These are phyloP conservation scores for Linum lewisii DNA, from an alignment of 345 rosid genomes.

Conservation along the genomic window DNA sequence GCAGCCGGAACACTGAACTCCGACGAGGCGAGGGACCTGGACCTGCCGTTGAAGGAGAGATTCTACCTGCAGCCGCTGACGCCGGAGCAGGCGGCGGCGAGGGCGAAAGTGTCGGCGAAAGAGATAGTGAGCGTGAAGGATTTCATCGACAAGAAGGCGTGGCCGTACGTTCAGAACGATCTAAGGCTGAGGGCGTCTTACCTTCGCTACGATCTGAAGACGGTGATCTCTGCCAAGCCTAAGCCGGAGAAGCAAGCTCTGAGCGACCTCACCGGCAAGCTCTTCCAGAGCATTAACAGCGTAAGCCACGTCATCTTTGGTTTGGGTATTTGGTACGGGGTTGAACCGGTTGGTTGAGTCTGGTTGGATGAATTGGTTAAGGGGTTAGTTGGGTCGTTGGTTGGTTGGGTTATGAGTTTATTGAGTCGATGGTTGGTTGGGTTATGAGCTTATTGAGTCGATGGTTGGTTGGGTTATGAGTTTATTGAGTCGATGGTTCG, in stretches of 20 bases:
- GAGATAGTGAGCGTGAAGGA: slow-evolving; percentile 66
- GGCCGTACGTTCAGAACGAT: slow-evolving; percentile 84
- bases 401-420: neutral
- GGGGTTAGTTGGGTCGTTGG: neutral
- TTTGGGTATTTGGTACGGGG: too few species aligned
- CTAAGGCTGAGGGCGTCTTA: slow-evolving; percentile 63
- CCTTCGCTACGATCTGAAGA: slow-evolving; percentile 89
- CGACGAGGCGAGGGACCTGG: slow-evolving; percentile 71
- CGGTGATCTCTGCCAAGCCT: slow-evolving; percentile 64
- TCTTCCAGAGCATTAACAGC: slow-evolving; percentile 49
- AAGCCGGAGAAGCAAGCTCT: slow-evolving; percentile 65
- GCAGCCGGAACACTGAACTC: slow-evolving; percentile 90
- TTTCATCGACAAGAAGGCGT: slow-evolving; percentile 77
- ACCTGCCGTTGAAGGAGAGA: slow-evolving; percentile 42
- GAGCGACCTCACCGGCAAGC: slow-evolving; percentile 59
- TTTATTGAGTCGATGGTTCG: neutral
- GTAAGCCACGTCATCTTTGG: slow-evolving; percentile 22
- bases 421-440: neutral
- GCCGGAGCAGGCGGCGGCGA: slow-evolving; percentile 57
- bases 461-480: neutral
- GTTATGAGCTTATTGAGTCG: neutral
- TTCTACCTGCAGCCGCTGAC: slow-evolving; percentile 61
- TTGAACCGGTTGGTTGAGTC: neutral
- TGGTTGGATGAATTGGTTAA: neutral
- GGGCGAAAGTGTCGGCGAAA: slow-evolving; percentile 82